Percentiles rank a stretch among this genome's conserved stretches.
Conservation (phyloP, 805 yeast species). For the Lachancea dasiensis region DNA sequence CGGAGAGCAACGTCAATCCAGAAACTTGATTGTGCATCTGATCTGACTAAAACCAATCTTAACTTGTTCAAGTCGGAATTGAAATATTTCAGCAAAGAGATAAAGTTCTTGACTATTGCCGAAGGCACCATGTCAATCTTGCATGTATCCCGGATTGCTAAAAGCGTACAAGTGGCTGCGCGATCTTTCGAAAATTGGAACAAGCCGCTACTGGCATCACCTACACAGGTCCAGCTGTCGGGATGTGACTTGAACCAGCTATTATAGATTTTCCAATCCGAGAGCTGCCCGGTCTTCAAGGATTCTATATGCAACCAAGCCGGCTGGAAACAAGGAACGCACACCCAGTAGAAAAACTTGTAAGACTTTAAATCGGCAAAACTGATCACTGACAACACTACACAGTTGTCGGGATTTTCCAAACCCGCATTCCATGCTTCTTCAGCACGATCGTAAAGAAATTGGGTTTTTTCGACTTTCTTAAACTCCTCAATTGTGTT, state of each 20-base stretch:
- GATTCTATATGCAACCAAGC: conserved; percentile 3
- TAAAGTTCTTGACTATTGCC: conserved; percentile 51
- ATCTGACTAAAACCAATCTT: conserved; percentile 37
- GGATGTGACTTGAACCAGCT: conserved; percentile 18
- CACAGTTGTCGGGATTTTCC: conserved; percentile 23
- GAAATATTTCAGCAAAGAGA: conserved; percentile 38
- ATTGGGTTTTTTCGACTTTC: conserved; percentile 51
- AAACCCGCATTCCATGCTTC: conserved; percentile 27
- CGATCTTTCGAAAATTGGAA: conserved; percentile 13
- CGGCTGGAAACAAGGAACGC: conserved; percentile 56
- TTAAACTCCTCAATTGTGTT: conserved; percentile 88
- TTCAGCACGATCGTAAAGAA: conserved; percentile 42
- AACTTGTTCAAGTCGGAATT: conserved; percentile 33
- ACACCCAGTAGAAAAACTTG: conserved; percentile 85
- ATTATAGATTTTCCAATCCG: not conserved
- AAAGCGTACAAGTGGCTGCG: conserved; percentile 13
- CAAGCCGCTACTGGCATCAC: conserved; percentile 17
- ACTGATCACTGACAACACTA: conserved; percentile 47
- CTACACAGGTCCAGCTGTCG: conserved; percentile 28
- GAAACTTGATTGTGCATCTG: conserved; percentile 27
- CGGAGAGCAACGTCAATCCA: conserved; percentile 20
- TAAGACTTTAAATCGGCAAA: conserved; percentile 89
- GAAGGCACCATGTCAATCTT: conserved; percentile 38
- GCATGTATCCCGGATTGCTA: conserved; percentile 39
- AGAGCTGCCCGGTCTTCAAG: not conserved